Evolutionary conservation across 164 flowering plant species (phyloP), one percentile per base, ranked within the genome.

Genomic region (Stephania cephalantha): DNA sequence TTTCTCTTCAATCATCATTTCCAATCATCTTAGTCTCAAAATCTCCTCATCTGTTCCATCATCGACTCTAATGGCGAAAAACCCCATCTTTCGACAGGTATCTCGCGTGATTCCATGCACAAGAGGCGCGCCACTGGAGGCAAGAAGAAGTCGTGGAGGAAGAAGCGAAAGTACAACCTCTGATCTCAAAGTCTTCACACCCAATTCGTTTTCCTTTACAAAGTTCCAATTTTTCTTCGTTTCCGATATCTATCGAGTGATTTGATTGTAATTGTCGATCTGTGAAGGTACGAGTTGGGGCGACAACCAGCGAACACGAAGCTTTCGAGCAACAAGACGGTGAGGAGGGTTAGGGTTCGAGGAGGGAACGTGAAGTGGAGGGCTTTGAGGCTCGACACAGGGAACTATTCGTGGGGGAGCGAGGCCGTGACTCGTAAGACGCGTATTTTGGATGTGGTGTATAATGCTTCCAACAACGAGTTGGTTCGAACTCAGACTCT

Each of bases 61-160:
- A 35, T 35, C 42, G 55, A 29, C 35, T 52, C 18, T 61, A 17
- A 71, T 65, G 64, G 22, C 46, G 12, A 17, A 45, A 69, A 61
- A 13, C 44, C 15, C 6, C 53, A 8, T 73, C 42, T 66, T 25
- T 73, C 67, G 9, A 53, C 76, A 88, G 89, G 91, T 81, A 87
- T 88, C 44, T 87, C 90, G 15, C 86, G 90, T 70, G 88, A 87
- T 83, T 87, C 90, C 6, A 87, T 87, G 88, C 90, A 87, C 85
- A 87, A 87, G 35, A 70, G 78, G 46, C 78, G 78, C 53, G 73
- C 89, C 80, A 88, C 89, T 72, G 91, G 91, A 46, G 91, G 91
- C 78, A 88, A 88, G 84, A 87, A 88, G 86, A 88, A 88, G 82
- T 87, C 88, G 0, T 88, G 91, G 91, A 85, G 89, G 78, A 88